phyloP scores from a whole-genome alignment of 1,139 yeast genomes.

The Yamadazyma diddensiae region DNA sequence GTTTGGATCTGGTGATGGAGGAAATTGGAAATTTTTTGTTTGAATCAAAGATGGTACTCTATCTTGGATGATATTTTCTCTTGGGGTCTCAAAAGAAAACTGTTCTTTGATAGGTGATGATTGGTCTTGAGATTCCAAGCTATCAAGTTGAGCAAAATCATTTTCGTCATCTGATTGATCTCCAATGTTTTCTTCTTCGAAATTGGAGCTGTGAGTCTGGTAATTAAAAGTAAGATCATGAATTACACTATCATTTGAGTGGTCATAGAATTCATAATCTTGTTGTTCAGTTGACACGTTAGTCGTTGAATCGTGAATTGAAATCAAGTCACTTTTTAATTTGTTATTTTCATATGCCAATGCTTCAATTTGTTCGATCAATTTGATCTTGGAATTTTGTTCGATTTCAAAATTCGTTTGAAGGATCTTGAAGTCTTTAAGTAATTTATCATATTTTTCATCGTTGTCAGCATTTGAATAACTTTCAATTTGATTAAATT shows the following conservation, averaged over 20 bases:
- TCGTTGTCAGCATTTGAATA: constrained; percentile 12
- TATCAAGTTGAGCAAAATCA: constrained; percentile 6
- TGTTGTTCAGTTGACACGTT: constrained; percentile 10
- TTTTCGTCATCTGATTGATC: constrained; percentile 12
- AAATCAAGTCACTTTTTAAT: constrained; percentile 16
- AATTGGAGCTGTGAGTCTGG: constrained; percentile 20
- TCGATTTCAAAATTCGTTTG: constrained; percentile 46
- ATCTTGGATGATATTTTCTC: constrained; percentile 5
- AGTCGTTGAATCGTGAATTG: constrained; percentile 9
- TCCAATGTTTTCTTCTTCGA: constrained; percentile 17
- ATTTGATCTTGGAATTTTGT: constrained; percentile 48
- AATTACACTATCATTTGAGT: constrained; percentile 12
- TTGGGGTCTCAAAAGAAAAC: constrained; percentile 9
- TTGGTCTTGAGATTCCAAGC: constrained; percentile 13
- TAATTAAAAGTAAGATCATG: constrained; percentile 16
- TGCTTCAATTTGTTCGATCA: constrained; percentile 54
- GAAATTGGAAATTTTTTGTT: constrained; percentile 20
- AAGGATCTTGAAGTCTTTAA: constrained; percentile 37
- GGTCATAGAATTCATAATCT: constrained; percentile 5
- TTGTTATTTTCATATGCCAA: constrained; percentile 41
- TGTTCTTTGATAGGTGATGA: constrained; percentile 14
- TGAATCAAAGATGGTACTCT: constrained; percentile 16
- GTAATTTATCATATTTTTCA: constrained; percentile 29
- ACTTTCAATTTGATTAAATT: constrained; percentile 13
- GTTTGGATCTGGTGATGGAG: constrained; percentile 37